These are phyloP conservation scores for Neospermospora avenae DNA, from an alignment of 2,329 filamentous ascomycete genomes.

Conservation along the genomic window DNA sequence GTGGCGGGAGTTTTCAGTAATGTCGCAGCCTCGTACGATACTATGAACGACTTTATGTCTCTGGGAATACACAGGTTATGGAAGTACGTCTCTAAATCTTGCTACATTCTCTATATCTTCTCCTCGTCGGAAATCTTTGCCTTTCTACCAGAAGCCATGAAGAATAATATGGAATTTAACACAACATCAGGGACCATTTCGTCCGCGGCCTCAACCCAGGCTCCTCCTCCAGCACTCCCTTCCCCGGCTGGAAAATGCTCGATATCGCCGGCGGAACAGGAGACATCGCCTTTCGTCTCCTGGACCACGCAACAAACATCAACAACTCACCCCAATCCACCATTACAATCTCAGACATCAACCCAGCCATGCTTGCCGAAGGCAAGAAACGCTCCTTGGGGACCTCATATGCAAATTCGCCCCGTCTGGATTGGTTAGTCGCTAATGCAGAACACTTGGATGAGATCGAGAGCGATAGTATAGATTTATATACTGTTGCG, in stretches of 20 bases:
- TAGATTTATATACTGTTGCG: slow-evolving; percentile 95
- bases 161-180: neutral
- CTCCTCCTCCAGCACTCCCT: slow-evolving; percentile 43
- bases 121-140: too few relatives aligned
- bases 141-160: too few relatives aligned
- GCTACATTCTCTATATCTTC: neutral
- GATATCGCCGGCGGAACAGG: slow-evolving; percentile 97
- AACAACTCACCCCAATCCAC: slow-evolving; percentile 76
- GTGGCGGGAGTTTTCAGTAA: slow-evolving; percentile 82
- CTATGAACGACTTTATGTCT: slow-evolving; percentile 99
- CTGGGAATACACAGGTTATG: slow-evolving; percentile 94
- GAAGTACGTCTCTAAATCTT: slow-evolving; percentile 55
- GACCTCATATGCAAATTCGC: slow-evolving; percentile 51
- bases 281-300: slow-evolving; percentile 95
- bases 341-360: slow-evolving; percentile 95
- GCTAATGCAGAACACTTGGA: slow-evolving; percentile 82
- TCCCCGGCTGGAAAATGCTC: slow-evolving; percentile 69
- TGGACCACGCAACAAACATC: slow-evolving; percentile 79
- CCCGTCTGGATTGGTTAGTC: slow-evolving; percentile 71
- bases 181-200: slow-evolving; percentile 69
- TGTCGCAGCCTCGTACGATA: slow-evolving; percentile 84
- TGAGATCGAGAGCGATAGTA: slow-evolving; percentile 61
- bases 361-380: slow-evolving; percentile 88
- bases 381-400: slow-evolving; percentile 72
- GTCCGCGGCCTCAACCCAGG: slow-evolving; percentile 81